Evolutionary conservation across 1,284 basidiomycete species (phyloP).

Genomic region (Boletus nobilissimus): DNA sequence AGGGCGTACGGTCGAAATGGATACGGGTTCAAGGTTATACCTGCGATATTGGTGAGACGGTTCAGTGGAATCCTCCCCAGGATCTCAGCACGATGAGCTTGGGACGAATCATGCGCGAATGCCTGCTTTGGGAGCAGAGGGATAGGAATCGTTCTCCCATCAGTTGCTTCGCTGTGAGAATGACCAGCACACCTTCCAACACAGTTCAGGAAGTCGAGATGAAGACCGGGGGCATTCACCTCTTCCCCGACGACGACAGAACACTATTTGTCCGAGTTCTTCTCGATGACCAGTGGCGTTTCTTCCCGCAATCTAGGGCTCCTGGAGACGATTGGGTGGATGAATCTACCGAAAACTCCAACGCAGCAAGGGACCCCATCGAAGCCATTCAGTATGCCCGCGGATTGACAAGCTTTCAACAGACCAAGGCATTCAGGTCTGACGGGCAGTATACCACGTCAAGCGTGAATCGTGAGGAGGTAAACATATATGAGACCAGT

Average conservation of each 20-base stretch:
- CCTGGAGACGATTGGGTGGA: neutral
- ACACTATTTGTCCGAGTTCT: neutral
- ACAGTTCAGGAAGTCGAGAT: too few species aligned
- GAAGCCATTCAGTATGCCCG: neutral
- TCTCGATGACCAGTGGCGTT: neutral
- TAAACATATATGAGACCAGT: too few species aligned
- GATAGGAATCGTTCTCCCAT: neutral
- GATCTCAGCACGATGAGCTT: neutral
- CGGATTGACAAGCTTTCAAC: too few species aligned
- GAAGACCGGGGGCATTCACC: too few species aligned
- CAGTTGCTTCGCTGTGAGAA: neutral
- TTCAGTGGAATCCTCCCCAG: too few species aligned
- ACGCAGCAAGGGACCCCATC: neutral
- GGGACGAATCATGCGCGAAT: neutral
- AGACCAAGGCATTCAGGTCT: neutral
- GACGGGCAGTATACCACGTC: neutral
- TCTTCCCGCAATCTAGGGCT: neutral
- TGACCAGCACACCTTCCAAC: too few species aligned
- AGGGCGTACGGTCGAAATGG: neutral
- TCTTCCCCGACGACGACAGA: too few species aligned
- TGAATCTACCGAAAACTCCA: neutral
- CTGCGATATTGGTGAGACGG: neutral
- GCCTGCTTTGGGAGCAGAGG: neutral
- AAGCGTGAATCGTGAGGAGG: too few species aligned
- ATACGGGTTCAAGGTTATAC: neutral